Evolutionary conservation across 73 alveolate genomes (phyloP).

Genomic region (Uronychia setigera): DNA sequence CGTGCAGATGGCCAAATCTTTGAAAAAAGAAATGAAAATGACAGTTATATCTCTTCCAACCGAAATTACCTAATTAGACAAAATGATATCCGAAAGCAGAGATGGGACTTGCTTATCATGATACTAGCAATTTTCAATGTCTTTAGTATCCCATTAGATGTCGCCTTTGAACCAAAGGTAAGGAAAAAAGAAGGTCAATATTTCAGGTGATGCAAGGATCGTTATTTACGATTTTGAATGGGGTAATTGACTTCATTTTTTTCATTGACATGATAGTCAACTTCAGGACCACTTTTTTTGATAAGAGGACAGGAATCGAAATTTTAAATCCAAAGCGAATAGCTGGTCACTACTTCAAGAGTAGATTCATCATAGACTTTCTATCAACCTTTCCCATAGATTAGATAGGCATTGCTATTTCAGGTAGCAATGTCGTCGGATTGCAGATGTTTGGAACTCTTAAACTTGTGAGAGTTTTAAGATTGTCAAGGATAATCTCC

Average conservation of each 20-base stretch:
- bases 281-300: constrained; percentile 51
- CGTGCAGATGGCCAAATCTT: too few species aligned
- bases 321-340: constrained; percentile 8
- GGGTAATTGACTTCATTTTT: constrained; percentile 51
- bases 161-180: constrained; percentile 18
- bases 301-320: constrained; percentile 43
- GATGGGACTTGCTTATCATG: constrained; percentile 7
- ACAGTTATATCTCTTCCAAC: too few species aligned
- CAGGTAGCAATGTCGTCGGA: too few species aligned
- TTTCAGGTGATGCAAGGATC: too few species aligned
- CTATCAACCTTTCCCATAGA: constrained; percentile 49
- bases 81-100: constrained; percentile 40
- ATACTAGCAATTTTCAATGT: constrained; percentile 6
- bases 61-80: too few species aligned
- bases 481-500: too few species aligned
- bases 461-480: too few species aligned
- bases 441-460: too few species aligned
- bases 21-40: too few species aligned
- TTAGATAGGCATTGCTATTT: too few species aligned
- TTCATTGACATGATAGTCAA: constrained; percentile 45
- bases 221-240: too few species aligned
- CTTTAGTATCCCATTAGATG: constrained; percentile 1
- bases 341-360: constrained; percentile 21
- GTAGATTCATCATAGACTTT: constrained; percentile 43
- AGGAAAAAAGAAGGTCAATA: too few species aligned